Base-by-base conservation (phyloP, 2,329 filamentous ascomycete genomes). In the Elsinoe ampelina region DNA sequence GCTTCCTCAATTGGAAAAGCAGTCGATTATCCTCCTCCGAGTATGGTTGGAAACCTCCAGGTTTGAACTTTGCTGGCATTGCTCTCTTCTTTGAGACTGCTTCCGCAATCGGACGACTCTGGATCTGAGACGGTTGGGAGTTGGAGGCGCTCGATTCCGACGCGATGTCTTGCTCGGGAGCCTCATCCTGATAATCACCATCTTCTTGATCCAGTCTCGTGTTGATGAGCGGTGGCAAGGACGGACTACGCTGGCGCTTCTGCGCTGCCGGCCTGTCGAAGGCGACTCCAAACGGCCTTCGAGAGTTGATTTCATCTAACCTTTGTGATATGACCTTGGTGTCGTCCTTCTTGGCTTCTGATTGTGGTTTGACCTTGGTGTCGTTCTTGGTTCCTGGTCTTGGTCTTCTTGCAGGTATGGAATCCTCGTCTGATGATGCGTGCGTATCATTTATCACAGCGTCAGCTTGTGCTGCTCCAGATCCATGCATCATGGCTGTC, bases 1-100 rank as follows among this genome's bases (percentile, higher is more conserved):
- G 19, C 17, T 73, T 71, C 43, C 71, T 74, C 2, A 75, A 56
- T 42, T 69, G 69, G 5, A 71, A 68, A 0, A 76, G 60, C 5
- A 71, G 60, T 4, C 41, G 45, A 35, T 67, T 61, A 34, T 70
- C 68, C 32, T 67, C 64, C 2, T 48, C 22, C 5, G 60, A 62
- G 32, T 64, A 70, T 12, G 38, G 19, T 32, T 35, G 32, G n/a
- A 36, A 50, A 15, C 26, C 26, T 34, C 13, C 26, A 12, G 45
- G 45, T 17, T 50, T 50, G 19, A 26, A 26, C 19, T n/a, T 17
- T 26, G 6, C 8, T 26, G 41, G 17, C 19, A 45, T 45, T 19
- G 5, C 17, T 3, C 26, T 22, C 19, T 45, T 45, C 19, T n/a
- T 15, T 3, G 19, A 22, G 4, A 30, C 26, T 8, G 26, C 26